Evolutionary conservation across 208 protist genomes (phyloP).

Genomic region (Leishmania martiniquensis): DNA sequence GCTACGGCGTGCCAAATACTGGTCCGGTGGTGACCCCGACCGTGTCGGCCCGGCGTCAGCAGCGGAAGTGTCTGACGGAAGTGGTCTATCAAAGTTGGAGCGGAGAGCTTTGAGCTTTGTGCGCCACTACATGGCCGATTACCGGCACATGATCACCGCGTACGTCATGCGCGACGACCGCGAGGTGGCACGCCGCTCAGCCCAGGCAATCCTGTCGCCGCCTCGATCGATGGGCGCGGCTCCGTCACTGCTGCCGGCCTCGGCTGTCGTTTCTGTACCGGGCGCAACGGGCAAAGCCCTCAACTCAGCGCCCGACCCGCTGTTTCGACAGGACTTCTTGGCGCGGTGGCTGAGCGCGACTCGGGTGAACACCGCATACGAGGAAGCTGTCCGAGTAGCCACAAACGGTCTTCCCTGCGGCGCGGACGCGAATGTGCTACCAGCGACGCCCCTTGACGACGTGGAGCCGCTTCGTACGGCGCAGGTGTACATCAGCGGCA

Average conservation of each 20-base stretch:
- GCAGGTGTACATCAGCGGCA: constrained; percentile 72
- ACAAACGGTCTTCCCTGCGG: background rate
- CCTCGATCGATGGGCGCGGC: background rate
- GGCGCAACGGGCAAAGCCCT: background rate
- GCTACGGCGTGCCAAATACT: background rate
- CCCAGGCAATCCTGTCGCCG: constrained; percentile 46
- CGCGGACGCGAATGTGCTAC: background rate
- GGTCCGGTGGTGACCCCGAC: background rate
- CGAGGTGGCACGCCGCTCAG: constrained; percentile 60
- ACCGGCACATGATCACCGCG: constrained; percentile 44
- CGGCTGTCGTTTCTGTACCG: background rate
- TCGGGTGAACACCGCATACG: constrained; percentile 23
- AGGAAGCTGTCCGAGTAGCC: constrained; percentile 5
- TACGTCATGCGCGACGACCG: constrained; percentile 65
- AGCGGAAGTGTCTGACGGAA: background rate
- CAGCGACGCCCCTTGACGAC: constrained; percentile 33
- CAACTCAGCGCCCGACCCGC: constrained; percentile 2
- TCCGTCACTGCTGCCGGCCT: background rate
- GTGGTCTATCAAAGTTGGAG: constrained; percentile 41
- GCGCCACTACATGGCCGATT: constrained; percentile 36
- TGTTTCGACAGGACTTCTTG: constrained; percentile 15
- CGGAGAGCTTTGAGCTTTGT: constrained; percentile 47
- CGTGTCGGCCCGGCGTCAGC: background rate
- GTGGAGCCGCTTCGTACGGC: constrained; percentile 38
- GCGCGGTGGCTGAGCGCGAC: constrained; percentile 1